Evolutionary conservation across 257 asterid species (phyloP).

Genomic region (Penstemon eatonii): DNA sequence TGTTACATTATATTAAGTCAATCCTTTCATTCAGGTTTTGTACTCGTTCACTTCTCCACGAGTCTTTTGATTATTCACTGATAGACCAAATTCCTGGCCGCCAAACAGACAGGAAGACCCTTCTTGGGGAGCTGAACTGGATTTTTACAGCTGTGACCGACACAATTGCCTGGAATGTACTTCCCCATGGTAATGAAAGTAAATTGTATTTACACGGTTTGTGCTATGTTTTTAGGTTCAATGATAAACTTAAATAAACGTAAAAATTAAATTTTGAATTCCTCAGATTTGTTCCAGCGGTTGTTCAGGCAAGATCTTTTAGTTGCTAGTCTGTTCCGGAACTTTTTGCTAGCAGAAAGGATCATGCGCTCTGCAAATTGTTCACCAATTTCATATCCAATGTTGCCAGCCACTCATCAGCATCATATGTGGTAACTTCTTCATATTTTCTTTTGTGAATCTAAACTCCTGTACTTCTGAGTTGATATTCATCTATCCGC

Average conservation of each 20-base stretch:
- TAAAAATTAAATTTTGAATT: constrained; percentile 27
- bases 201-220: too few relatives aligned
- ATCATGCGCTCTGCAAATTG: constrained; percentile 96
- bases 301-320: constrained; percentile 92
- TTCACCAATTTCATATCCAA: constrained; percentile 85
- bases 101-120: constrained; percentile 91
- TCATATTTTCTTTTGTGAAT: constrained; percentile 14
- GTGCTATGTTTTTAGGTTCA: not conserved
- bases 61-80: constrained; percentile 73
- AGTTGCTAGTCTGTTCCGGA: constrained; percentile 91
- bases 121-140: constrained; percentile 97
- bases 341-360: constrained; percentile 93
- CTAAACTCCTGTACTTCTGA: not conserved
- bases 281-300: constrained; percentile 81
- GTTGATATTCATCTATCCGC: constrained; percentile 24
- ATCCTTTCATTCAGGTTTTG: constrained; percentile 54
- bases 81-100: constrained; percentile 97
- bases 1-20: constrained; percentile 9
- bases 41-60: constrained; percentile 79
- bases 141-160: constrained; percentile 94
- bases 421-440: constrained; percentile 89
- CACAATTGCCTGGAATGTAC: constrained; percentile 99
- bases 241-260: constrained; percentile 21
- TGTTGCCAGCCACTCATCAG: constrained; percentile 92
- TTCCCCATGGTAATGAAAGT: constrained; percentile 73